phyloP scores from a whole-genome alignment of 116 monocot genomes.

The Cymodocea nodosa region DNA sequence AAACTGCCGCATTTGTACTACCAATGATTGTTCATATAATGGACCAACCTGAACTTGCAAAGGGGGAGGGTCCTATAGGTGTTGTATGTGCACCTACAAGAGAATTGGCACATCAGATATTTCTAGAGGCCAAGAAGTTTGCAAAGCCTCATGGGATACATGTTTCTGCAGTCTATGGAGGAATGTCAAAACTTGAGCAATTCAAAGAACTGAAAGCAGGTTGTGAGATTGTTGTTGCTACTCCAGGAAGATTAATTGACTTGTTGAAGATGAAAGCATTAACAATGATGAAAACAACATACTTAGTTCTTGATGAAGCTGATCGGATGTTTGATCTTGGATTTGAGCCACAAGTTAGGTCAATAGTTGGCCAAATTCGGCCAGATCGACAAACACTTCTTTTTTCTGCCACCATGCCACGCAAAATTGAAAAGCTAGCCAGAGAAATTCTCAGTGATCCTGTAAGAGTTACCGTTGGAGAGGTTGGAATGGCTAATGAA shows the following conservation, averaged over 20 bases:
- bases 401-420: conserved; percentile 98
- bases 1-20: conserved; percentile 96
- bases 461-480: conserved; percentile 87
- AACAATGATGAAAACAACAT: conserved; percentile 79
- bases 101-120: conserved; percentile 98
- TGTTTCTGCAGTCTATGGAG: conserved; percentile 92
- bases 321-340: conserved; percentile 99
- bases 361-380: conserved; percentile 96
- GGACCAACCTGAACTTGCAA: conserved; percentile 96
- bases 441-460: conserved; percentile 91
- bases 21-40: conserved; percentile 99
- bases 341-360: conserved; percentile 93
- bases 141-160: conserved; percentile 79
- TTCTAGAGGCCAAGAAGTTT: conserved; percentile 93
- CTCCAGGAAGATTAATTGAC: conserved; percentile 96
- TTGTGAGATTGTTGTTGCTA: conserved; percentile 92
- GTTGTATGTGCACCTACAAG: conserved; percentile 98
- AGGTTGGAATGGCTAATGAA: conserved; percentile 95
- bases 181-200: conserved; percentile 95
- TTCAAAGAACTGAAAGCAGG: conserved; percentile 99
- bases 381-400: conserved; percentile 90
- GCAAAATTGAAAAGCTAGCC: conserved; percentile 78
- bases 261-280: conserved; percentile 94
- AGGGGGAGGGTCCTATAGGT: conserved; percentile 97
- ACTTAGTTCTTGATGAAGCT: conserved; percentile 96